Evolutionary conservation across 2,329 filamentous ascomycete species (phyloP).

Genomic region (Fusarium papillatum): DNA sequence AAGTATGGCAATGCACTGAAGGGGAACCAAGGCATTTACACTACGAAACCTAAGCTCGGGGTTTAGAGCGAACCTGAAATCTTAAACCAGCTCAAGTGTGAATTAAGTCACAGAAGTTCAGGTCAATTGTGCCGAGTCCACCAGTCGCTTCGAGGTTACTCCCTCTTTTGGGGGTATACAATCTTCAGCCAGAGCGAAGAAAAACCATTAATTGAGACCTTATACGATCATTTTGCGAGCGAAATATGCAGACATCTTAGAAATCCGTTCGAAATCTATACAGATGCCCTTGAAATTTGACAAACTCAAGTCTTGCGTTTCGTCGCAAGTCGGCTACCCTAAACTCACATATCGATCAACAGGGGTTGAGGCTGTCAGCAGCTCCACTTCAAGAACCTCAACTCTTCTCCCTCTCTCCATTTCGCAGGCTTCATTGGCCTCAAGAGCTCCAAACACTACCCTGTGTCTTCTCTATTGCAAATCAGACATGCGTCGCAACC

Average conservation of each 20-base stretch:
- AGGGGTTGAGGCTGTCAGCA: slow-evolving; percentile 14
- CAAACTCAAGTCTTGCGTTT: background rate
- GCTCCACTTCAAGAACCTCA: slow-evolving; percentile 25
- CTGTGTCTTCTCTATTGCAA: background rate
- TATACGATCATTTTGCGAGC: background rate
- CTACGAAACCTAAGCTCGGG: background rate
- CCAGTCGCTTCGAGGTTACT: background rate
- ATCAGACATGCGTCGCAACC: slow-evolving; percentile 44
- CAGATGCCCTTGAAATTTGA: background rate
- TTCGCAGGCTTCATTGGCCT: background rate
- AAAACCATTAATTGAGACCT: background rate
- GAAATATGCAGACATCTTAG: background rate
- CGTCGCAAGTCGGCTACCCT: slow-evolving; percentile 21
- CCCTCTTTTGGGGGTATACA: background rate
- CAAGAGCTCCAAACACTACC: background rate
- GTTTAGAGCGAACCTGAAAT: background rate
- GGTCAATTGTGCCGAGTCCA: too few relatives aligned
- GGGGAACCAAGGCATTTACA: background rate
- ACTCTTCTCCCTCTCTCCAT: background rate
- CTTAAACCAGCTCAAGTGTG: background rate
- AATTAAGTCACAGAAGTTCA: too few relatives aligned
- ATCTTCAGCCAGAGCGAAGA: background rate
- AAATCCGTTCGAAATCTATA: background rate
- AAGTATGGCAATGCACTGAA: background rate
- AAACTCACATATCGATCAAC: background rate